Conservation (phyloP, 1,139 yeast species). For the Scheffersomyces parashehatae region DNA sequence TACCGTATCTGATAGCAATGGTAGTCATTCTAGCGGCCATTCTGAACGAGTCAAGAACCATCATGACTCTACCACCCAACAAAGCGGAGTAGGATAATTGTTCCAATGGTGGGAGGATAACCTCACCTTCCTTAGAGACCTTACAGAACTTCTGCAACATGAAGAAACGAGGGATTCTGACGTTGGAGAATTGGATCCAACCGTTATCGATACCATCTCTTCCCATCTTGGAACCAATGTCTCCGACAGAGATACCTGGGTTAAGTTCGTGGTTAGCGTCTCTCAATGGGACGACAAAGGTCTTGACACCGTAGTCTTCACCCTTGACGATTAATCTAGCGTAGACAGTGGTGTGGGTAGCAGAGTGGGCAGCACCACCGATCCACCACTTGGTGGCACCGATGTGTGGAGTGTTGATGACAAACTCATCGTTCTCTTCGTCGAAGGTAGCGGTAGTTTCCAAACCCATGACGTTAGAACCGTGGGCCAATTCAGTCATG, state of each 20-base stretch:
- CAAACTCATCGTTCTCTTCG: conserved; percentile 39
- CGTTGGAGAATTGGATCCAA: conserved; percentile 50
- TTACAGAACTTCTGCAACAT: conserved; percentile 52
- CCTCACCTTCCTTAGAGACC: conserved; percentile 43
- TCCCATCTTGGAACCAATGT: conserved; percentile 53
- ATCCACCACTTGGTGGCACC: conserved; percentile 58
- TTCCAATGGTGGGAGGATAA: conserved; percentile 45
- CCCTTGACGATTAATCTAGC: conserved; percentile 47
- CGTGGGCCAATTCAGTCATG: conserved; percentile 53
- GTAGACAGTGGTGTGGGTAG: conserved; percentile 45
- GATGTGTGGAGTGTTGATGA: conserved; percentile 49
- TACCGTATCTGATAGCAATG: conserved; percentile 47
- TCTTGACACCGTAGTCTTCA: conserved; percentile 50
- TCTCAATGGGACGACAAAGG: conserved; percentile 50
- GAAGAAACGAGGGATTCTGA: conserved; percentile 46
- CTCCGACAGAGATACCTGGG: conserved; percentile 49
- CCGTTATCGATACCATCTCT: conserved; percentile 53
- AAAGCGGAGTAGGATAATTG: conserved; percentile 50
- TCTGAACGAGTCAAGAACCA: conserved; percentile 48
- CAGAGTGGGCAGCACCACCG: conserved; percentile 54
- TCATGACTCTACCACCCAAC: conserved; percentile 46
- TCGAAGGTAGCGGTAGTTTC: conserved; percentile 51
- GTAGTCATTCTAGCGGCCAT: conserved; percentile 43
- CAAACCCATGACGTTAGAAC: conserved; percentile 48
- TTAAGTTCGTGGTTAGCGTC: conserved; percentile 44